Evolutionary conservation across 176 grass and related monocot species (phyloP).

Genomic region (Musa troglodytarum): DNA sequence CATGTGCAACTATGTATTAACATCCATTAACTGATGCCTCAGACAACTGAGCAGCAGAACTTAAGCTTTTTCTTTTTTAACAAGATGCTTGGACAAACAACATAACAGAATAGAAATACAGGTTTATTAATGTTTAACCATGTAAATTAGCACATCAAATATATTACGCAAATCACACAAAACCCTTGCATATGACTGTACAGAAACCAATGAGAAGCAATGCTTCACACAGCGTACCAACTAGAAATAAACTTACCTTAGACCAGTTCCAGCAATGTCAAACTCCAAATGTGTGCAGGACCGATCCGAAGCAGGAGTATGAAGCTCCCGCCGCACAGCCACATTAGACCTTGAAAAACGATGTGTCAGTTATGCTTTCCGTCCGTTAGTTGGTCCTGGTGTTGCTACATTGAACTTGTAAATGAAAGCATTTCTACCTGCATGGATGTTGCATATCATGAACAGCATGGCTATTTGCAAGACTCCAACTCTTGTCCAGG

Average conservation of each 20-base stretch:
- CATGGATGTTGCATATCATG: constrained; percentile 90
- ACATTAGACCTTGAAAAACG: constrained; percentile 58
- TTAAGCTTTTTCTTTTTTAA: not conserved
- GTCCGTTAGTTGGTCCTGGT: not conserved
- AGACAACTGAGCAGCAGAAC: not conserved
- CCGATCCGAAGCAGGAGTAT: constrained; percentile 74
- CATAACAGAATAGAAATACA: not conserved
- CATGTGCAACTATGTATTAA: not conserved
- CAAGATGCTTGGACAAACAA: not conserved
- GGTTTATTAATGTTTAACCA: not conserved
- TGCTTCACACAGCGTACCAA: not conserved
- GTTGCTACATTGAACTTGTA: not conserved
- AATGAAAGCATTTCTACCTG: constrained; percentile 31
- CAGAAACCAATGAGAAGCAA: not conserved
- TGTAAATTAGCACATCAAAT: not conserved
- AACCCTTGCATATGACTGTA: not conserved
- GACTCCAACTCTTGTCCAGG: constrained; percentile 66
- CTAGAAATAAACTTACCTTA: constrained; percentile 44
- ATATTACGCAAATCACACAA: not conserved
- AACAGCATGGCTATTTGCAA: constrained; percentile 71
- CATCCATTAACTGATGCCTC: not conserved
- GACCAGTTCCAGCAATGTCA: constrained; percentile 68
- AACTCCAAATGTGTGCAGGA: constrained; percentile 95
- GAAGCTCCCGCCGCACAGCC: constrained; percentile 62
- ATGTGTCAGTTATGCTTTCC: not conserved